Base-by-base conservation (phyloP, 1,284 basidiomycete species). In the Inonotus obliquus region DNA sequence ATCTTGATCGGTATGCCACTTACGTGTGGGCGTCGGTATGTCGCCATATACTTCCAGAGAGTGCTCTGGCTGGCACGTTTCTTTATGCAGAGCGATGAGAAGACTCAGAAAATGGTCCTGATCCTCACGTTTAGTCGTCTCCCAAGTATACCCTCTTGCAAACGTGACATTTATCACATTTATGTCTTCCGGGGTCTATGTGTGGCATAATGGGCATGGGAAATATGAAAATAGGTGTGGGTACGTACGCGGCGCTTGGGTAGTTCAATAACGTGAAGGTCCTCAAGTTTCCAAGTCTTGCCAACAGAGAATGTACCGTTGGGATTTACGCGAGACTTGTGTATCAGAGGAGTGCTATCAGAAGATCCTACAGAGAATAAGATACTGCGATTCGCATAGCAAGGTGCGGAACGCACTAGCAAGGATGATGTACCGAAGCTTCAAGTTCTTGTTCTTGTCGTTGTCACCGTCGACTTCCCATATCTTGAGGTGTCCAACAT, bases 271-370 rank as follows among this genome's bases (percentile, higher is more conserved):
- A 78, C 86, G 59, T 89, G 81, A 66, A 99, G 81, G 71, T 96
- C 94, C 53, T 85, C 76, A 47, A 98, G 74, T 65, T 81, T 84
- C 97, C 97, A 99, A 9, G 96, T 95, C 79, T 99, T 99, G 23
- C 97, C 97, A 59, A 98, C 93, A 21, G 95, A 98, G 76, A 97
- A 99, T 0, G 92, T 87, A 41, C 92, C 91, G 70, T 98, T 99
- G 41, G 89, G 87, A 73, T 99, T 99, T 63, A 94, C 76, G 75
- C 98, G 98, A 6, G 95, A 94, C 75, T 99, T 99, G 81, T 99
- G 94, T 25, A 98, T 81, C 69, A 89, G 87, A 7, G 88, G 91
- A 62, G 77, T 76, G 41, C 86, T 86, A 67, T 81, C 81, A 67
- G 73, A 79, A 7, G 85, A 79, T 73, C 88, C 92, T 93, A 67